Conservation (phyloP, 139 green algal species). For the Tetratostichococcus sp. region DNA sequence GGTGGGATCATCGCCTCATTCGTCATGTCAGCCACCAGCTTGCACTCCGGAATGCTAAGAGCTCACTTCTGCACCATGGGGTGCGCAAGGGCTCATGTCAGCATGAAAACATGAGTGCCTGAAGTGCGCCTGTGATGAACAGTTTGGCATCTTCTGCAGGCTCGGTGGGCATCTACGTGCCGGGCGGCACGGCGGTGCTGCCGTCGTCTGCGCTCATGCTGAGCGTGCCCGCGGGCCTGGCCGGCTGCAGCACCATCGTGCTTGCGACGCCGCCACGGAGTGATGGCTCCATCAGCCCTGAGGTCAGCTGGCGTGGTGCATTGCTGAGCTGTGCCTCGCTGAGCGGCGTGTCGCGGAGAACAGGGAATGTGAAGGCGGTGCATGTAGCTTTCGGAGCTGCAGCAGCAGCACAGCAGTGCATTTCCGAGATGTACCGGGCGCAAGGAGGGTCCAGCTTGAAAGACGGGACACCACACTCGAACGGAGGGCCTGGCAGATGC, state of each 20-base stretch:
- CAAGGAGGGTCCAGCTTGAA: not conserved
- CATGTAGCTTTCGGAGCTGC: no score
- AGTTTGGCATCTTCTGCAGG: slow-evolving; percentile 9
- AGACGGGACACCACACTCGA: no score
- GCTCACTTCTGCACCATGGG: no score
- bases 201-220: slow-evolving; percentile 95
- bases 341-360: no score
- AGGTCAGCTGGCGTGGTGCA: slow-evolving; percentile 38
- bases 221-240: slow-evolving; percentile 79
- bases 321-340: no score
- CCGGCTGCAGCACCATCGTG: slow-evolving; percentile 91
- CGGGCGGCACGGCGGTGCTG: slow-evolving; percentile 93
- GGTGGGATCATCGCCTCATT: slow-evolving; percentile 9
- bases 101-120: no score
- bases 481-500: no score
- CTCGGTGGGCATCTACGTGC: slow-evolving; percentile 93
- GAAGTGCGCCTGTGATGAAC: not conserved
- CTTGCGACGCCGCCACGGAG: slow-evolving; percentile 87
- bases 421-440: no score
- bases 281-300: slow-evolving; percentile 73
- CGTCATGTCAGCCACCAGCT: no score
- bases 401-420: not conserved
- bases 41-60: no score
- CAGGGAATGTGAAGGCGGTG: no score
- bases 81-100: no score